A percentile compares a stretch with the other conserved stretches of the same genome.
These are phyloP conservation scores for Avena eriantha DNA, from an alignment of 176 grass and related monocot genomes.

Conservation along the genomic window DNA sequence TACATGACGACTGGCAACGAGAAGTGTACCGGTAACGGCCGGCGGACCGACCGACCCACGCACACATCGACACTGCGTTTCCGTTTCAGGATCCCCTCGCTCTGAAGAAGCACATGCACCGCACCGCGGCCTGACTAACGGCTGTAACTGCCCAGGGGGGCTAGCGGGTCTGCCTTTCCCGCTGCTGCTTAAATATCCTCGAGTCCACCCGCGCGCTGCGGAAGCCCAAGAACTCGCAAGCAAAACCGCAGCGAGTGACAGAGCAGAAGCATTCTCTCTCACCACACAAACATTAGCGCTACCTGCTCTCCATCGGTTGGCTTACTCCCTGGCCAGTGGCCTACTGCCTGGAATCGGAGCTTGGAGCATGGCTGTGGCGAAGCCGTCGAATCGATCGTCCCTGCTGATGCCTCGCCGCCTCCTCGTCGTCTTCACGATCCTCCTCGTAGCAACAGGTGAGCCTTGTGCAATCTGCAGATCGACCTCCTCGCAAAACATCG, in stretches of 20 bases:
- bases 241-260: not conserved
- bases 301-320: not conserved
- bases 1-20: not conserved
- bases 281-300: not conserved
- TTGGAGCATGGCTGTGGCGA: slow-evolving; percentile 35
- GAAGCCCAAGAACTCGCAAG: not conserved
- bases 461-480: not conserved
- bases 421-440: not conserved
- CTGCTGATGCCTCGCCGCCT: not conserved
- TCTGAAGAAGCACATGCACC: slow-evolving; percentile 8
- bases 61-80: not conserved
- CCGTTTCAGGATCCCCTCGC: not conserved
- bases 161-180: no score
- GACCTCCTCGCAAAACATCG: not conserved
- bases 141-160: slow-evolving; percentile 1
- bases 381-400: not conserved
- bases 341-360: not conserved
- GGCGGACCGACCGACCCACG: not conserved
- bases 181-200: slow-evolving; percentile 24
- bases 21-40: not conserved
- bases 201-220: not conserved
- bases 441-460: slow-evolving; percentile 45
- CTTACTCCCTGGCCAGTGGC: not conserved
- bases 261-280: not conserved
- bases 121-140: not conserved